Evolutionary conservation across 2,329 filamentous ascomycete species (phyloP).

Genomic region (Zymoseptoria tritici): DNA sequence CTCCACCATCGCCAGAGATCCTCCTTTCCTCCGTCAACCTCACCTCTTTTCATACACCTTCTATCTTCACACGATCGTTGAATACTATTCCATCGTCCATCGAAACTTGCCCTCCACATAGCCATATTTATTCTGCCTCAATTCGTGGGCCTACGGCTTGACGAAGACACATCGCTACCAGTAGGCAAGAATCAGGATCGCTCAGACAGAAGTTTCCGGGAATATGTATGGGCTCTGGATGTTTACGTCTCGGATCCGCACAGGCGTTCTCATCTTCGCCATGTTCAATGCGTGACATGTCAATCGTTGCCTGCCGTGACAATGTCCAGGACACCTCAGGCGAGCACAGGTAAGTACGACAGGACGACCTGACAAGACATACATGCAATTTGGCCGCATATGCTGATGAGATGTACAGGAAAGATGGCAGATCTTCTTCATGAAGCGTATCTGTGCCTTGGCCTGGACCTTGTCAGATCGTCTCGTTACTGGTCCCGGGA

Average conservation of each 20-base stretch:
- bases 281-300: not conserved
- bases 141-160: not conserved
- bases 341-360: not conserved
- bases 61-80: not conserved
- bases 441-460: not conserved
- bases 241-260: not conserved
- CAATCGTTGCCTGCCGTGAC: not conserved
- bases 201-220: not conserved
- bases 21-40: not conserved
- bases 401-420: not conserved
- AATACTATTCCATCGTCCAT: not conserved
- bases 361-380: not conserved
- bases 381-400: not conserved
- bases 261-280: not conserved
- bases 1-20: not conserved
- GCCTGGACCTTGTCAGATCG: not conserved
- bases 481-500: not conserved
- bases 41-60: not conserved
- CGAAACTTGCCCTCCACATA: not conserved
- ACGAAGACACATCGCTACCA: not conserved
- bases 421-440: not conserved
- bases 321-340: not conserved
- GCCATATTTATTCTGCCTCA: not conserved
- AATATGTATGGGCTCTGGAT: not conserved
- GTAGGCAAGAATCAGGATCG: not conserved